Conservation (phyloP, 1,284 basidiomycete species). For the Cystobasidium slooffiae region DNA sequence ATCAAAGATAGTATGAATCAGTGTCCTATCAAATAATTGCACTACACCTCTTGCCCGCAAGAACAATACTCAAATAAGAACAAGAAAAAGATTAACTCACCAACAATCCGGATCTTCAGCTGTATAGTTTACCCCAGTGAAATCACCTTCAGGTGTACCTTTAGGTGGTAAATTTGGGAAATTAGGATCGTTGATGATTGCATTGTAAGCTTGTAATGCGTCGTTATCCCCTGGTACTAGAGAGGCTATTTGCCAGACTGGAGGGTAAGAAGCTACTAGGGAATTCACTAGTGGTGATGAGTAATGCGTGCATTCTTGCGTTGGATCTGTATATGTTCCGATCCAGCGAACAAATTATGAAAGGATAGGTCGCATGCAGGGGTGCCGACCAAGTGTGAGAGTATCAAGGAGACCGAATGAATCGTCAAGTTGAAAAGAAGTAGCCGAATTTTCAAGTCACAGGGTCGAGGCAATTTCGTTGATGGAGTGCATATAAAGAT, state of each 20-base stretch:
- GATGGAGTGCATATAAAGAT: too few species aligned
- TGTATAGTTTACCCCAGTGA: constrained; percentile 47
- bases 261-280: constrained; percentile 2
- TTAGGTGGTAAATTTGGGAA: constrained; percentile 49
- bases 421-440: too few species aligned
- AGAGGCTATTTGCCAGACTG: constrained; percentile 28
- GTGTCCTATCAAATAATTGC: background rate
- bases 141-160: constrained; percentile 48
- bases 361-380: background rate
- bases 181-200: constrained; percentile 45
- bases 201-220: constrained; percentile 45
- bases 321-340: constrained; percentile 7
- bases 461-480: too few species aligned
- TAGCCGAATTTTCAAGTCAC: too few species aligned
- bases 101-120: constrained; percentile 47
- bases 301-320: constrained; percentile 24
- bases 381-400: background rate
- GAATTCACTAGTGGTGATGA: background rate
- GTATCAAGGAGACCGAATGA: background rate
- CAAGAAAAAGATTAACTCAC: constrained; percentile 42
- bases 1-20: background rate
- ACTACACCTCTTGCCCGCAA: background rate
- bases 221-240: constrained; percentile 40
- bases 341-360: background rate
- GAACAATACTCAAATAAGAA: background rate